Evolutionary conservation across 768 basidiomycete species (phyloP), one percentile per base, ranked within the genome.

Genomic region (Rhizopogon sp.): DNA sequence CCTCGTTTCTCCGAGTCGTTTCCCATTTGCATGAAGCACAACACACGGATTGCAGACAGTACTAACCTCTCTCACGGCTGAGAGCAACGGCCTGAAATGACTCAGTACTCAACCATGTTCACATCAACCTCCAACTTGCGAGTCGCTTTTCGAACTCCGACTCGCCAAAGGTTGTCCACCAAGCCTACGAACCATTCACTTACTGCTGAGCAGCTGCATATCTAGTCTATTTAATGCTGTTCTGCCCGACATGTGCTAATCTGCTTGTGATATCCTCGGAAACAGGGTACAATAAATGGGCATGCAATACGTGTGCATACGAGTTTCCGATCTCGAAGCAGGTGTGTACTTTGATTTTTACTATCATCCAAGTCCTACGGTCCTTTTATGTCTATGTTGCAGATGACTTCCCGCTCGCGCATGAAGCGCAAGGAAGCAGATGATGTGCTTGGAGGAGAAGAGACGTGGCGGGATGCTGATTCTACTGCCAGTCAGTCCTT

Each of bases 201-300:
- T 7, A 33, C 8, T 7, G 31, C 31, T 33, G 31, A 35, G 8
- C 47, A 16, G 35, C 35, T 16, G 14, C 35, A 49, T 25, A 49
- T 20, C 33, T 22, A n/a, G 33, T 22, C 22, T 22, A 16, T 35
- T 8, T 37, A 37, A 95, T 96, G 93, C 77, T 96, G 35, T 96
- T 96, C 76, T 98, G 96, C 67, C 95, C 96, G 28, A 91, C 87
- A 52, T 98, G 96, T 64, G 85, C 90, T 37, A 98, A 98, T 70
- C 77, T 92, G 43, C 81, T 95, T 14, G 79, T 88, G 44, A 85
- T 92, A 50, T 89, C 87, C 6, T 75, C 81, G 6, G 87, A 89
- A 57, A 85, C 85, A 0, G 87, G 88, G 1, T 85, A 84, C 68
- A 90, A 96, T 74, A 93, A 93, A 76, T 96, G 91, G 88, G 87